Percentiles rank a stretch among this genome's conserved stretches.
These are phyloP conservation scores for Erysimum cheiranthoides DNA, from an alignment of 345 rosid species.

Conservation along the genomic window DNA sequence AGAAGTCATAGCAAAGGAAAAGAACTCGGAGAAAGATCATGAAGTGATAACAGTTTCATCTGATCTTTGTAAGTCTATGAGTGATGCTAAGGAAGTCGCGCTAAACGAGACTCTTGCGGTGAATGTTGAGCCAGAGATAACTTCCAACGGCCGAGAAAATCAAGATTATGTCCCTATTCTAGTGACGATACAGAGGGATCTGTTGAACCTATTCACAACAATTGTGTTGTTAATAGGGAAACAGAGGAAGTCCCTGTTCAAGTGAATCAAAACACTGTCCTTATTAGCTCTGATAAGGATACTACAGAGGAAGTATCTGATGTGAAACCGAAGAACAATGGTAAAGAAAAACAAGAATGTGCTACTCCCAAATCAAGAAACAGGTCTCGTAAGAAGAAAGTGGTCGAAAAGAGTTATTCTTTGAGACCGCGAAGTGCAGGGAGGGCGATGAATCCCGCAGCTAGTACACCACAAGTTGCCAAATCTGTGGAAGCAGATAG, in stretches of 20 bases:
- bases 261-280: neutral
- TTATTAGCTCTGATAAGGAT: neutral
- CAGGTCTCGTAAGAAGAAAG: neutral
- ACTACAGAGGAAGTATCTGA: conserved; percentile 4
- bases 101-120: neutral
- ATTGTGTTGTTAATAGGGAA: neutral
- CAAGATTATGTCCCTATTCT: neutral
- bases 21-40: neutral
- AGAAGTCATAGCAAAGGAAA: conserved; percentile 7
- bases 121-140: conserved; percentile 6
- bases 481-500: neutral
- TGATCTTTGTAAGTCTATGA: neutral
- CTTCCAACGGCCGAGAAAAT: conserved; percentile 1
- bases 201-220: neutral
- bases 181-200: neutral
- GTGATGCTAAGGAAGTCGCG: neutral
- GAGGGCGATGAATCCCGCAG: neutral
- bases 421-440: neutral
- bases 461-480: neutral
- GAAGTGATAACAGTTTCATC: neutral
- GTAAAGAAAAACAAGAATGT: neutral
- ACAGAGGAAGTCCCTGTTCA: neutral
- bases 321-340: conserved; percentile 1
- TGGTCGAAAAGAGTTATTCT: neutral
- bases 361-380: neutral